phyloP scores from a whole-genome alignment of 1,284 basidiomycete species.

The Ganoderma multipileum region DNA sequence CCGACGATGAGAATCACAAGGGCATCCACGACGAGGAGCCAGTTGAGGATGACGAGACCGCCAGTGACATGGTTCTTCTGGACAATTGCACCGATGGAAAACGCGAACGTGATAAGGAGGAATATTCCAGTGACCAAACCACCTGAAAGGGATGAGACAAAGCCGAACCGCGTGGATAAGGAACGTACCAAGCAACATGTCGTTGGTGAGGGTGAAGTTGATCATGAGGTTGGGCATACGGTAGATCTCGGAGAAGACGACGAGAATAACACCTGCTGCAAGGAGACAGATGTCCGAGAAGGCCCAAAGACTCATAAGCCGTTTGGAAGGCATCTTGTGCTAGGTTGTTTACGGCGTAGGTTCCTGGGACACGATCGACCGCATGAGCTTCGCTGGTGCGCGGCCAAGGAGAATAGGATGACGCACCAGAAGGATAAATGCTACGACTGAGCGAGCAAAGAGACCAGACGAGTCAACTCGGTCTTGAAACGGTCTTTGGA shows the following conservation, averaged over 20 bases:
- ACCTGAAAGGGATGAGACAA: conserved; percentile 48
- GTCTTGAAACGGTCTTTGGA: conserved; percentile 21
- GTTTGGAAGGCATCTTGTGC: conserved; percentile 70
- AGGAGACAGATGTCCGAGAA: conserved; percentile 75
- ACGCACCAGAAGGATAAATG: conserved; percentile 26
- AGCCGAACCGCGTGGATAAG: conserved; percentile 1
- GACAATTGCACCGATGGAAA: conserved; percentile 75
- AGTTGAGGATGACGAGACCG: conserved; percentile 78
- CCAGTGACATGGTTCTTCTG: conserved; percentile 72
- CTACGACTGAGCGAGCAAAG: conserved; percentile 30
- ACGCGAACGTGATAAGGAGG: conserved; percentile 69
- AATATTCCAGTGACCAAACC: conserved; percentile 74
- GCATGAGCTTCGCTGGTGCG: neutral
- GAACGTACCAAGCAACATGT: conserved; percentile 67
- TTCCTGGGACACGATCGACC: conserved; percentile 9
- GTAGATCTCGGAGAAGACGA: conserved; percentile 77
- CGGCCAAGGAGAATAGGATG: conserved; percentile 1
- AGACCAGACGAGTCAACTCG: conserved; percentile 33
- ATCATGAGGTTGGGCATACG: conserved; percentile 66
- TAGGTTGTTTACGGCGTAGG: conserved; percentile 33
- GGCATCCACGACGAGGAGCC: conserved; percentile 67
- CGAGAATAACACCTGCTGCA: conserved; percentile 65
- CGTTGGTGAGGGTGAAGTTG: conserved; percentile 68
- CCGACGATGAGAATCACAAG: conserved; percentile 67
- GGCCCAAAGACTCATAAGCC: conserved; percentile 72